These are phyloP conservation scores for Crithidia fasciculata DNA, from an alignment of 208 protist genomes.

Conservation along the genomic window DNA sequence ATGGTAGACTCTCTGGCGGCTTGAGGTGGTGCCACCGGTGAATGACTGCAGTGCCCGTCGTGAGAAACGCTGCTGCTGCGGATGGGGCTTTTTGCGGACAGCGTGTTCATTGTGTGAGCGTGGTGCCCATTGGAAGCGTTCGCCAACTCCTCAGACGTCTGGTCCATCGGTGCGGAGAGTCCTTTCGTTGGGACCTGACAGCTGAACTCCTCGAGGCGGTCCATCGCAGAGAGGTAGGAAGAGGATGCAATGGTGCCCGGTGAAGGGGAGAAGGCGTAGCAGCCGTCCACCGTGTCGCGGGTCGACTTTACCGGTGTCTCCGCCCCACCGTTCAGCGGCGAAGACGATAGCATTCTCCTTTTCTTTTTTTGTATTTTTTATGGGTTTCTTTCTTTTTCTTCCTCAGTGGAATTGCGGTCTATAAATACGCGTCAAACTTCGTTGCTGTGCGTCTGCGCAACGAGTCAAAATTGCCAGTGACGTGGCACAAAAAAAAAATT, in stretches of 20 bases:
- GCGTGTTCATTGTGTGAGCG: not conserved
- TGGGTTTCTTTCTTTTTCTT: no score
- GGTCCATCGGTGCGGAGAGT: not conserved
- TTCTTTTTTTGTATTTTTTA: not conserved
- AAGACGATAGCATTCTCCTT: not conserved
- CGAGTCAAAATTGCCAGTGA: no score
- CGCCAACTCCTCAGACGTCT: not conserved
- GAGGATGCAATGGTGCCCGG: slow-evolving; percentile 12
- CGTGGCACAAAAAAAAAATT: no score
- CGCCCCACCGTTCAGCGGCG: not conserved
- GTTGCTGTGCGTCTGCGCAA: no score
- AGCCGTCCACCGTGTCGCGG: slow-evolving; percentile 4
- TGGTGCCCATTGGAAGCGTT: not conserved
- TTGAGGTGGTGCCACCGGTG: not conserved
- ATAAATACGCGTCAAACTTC: no score
- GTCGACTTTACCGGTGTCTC: slow-evolving; percentile 4
- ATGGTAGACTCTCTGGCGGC: not conserved
- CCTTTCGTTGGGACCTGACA: slow-evolving; percentile 23
- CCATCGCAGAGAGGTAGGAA: slow-evolving; percentile 27
- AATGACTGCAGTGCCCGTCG: not conserved
- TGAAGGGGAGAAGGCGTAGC: slow-evolving; percentile 37
- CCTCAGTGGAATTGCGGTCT: no score
- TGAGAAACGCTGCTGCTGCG: not conserved
- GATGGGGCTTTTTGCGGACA: not conserved
- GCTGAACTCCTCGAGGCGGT: slow-evolving; percentile 22